Evolutionary conservation across 495 filamentous ascomycete species (phyloP), one percentile per base, ranked within the genome.

Genomic region (Polyplosphaeria fusca): DNA sequence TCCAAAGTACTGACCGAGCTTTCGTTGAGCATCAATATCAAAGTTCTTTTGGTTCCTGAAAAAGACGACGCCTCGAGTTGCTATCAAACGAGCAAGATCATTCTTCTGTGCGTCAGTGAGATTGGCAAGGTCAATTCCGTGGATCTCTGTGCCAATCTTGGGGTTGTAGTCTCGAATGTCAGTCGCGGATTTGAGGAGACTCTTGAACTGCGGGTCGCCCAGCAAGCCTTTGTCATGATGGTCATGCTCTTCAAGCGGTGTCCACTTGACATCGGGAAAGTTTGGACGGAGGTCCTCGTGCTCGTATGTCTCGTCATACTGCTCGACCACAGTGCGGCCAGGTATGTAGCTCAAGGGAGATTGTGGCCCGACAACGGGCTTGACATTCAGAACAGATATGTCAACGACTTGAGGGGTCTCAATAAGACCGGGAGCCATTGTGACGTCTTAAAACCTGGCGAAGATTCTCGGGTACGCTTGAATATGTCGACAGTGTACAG

Each of bases 111-210:
- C 76, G 60, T 87, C 80, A 5, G 73, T 84, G 41, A 91, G 76
- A 51, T 79, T 77, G 11, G 81, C 77, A 9, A 91, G 80, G 61
- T 88, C 79, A 9, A 89, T 73, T 0, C 86, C 87, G 41, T 79
- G 75, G 55, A 91, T 72, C 64, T 90, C 86, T 0, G 86, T 89
- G 49, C 87, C 85, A 57, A 88, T 83, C 41, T 84, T 82, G 14
- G 84, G 84, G 4, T 78, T 87, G 53, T 82, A 78, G 63, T 86
- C 82, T 64, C 80, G 78, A 23, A 85, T 73, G 28, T 76, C 73
- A 0, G 76, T 78, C 22, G 79, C 79, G 25, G 75, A 63, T 32
- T 69, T 71, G 27, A 86, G 73, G 0, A 86, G 75, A 61, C 81
- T 80, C 24, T 74, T 76, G 70, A 82, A 84, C 16, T 77, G 67